Evolutionary conservation across 106 monocot genomes (phyloP).

Genomic region (Dioscorea zingiberensis): DNA sequence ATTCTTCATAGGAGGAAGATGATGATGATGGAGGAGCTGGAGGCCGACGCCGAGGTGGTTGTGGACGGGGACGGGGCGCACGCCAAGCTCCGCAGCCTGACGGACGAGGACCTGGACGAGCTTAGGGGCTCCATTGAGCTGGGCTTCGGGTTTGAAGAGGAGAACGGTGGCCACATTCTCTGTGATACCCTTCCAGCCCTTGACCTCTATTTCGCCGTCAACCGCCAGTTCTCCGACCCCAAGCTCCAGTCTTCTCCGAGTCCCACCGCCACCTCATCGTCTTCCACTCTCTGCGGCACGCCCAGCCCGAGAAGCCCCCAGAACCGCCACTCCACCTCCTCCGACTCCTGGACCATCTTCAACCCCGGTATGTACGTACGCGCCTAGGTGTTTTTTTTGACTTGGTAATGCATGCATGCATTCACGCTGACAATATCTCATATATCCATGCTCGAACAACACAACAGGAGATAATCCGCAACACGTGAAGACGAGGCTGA

Average conservation of each 20-base stretch:
- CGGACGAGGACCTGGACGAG: constrained; percentile 84
- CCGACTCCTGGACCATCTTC: constrained; percentile 47
- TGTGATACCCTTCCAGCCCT: constrained; percentile 67
- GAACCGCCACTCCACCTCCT: constrained; percentile 3
- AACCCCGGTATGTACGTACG: constrained; percentile 38
- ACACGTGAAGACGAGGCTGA: constrained; percentile 18
- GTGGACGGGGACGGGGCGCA: neutral
- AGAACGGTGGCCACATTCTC: constrained; percentile 49
- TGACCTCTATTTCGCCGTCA: constrained; percentile 79
- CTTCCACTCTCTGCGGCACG: constrained; percentile 19
- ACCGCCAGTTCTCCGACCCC: constrained; percentile 61
- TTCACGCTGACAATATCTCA: too few relatives aligned
- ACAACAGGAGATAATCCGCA: constrained; percentile 18
- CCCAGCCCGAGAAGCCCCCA: constrained; percentile 47
- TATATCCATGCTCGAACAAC: too few relatives aligned
- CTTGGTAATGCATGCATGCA: neutral
- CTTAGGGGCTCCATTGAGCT: constrained; percentile 69
- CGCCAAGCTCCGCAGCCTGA: constrained; percentile 37
- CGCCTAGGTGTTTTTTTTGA: too few relatives aligned
- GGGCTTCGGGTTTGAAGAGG: constrained; percentile 79
- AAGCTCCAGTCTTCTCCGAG: constrained; percentile 39
- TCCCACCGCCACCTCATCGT: constrained; percentile 21
- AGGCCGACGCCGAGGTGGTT: neutral
- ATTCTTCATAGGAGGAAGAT: constrained; percentile 10
- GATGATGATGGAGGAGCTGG: neutral